These are phyloP conservation scores for Lenwebbia sp. DNA, from an alignment of 345 rosid species.

Conservation along the genomic window DNA sequence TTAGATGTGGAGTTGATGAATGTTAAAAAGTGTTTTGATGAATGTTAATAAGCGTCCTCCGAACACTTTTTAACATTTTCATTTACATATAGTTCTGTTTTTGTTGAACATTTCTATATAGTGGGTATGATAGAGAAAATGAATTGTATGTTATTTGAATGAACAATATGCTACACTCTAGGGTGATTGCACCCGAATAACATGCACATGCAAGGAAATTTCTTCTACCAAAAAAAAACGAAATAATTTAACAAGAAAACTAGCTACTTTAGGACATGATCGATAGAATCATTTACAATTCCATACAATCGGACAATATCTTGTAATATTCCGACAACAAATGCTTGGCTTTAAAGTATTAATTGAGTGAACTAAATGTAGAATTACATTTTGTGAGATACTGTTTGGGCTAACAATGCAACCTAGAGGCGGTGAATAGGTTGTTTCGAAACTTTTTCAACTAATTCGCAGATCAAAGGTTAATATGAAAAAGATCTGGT, in stretches of 20 bases:
- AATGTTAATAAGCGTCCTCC: not conserved
- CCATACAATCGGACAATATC: not conserved
- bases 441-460: no score
- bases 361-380: not conserved
- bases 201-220: not conserved
- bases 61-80: not conserved
- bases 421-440: no score
- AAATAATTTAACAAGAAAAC: not conserved
- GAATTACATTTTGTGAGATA: not conserved
- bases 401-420: no score
- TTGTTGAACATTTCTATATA: not conserved
- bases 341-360: not conserved
- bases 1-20: not conserved
- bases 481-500: no score
- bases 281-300: not conserved
- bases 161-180: not conserved
- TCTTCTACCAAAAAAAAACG: no score
- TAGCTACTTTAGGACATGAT: not conserved
- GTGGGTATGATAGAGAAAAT: not conserved
- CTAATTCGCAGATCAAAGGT: no score
- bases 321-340: accelerated
- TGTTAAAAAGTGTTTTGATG: not conserved
- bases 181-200: not conserved
- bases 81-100: not conserved
- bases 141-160: not conserved